phyloP scores from a whole-genome alignment of 2,329 filamentous ascomycete species.

The Cylindrodendrum hubeiense region DNA sequence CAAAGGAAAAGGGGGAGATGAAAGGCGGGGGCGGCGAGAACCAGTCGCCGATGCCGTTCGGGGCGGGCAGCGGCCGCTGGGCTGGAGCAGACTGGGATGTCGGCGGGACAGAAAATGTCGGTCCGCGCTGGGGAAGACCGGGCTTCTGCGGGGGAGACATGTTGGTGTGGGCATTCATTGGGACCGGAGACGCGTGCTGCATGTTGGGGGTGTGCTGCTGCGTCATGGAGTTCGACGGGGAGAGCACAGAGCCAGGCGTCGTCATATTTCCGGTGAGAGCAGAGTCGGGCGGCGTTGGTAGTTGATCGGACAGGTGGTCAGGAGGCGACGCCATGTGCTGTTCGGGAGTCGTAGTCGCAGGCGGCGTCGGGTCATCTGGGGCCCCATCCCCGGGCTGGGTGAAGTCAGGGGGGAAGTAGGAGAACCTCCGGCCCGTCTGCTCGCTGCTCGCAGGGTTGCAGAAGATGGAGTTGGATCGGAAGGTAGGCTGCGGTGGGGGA shows the following conservation, averaged over 20 bases:
- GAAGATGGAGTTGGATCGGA: slow-evolving; percentile 77
- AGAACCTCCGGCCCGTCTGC: slow-evolving; percentile 68
- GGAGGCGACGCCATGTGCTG: slow-evolving; percentile 44
- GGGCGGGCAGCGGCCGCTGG: slow-evolving; percentile 58
- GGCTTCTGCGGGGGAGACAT: slow-evolving; percentile 50
- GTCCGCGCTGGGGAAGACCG: slow-evolving; percentile 41
- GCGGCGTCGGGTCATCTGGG: slow-evolving; percentile 51
- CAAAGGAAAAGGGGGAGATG: slow-evolving; percentile 65
- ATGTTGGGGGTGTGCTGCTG: slow-evolving; percentile 47
- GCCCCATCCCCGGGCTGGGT: slow-evolving; percentile 48
- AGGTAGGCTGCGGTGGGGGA: slow-evolving; percentile 63
- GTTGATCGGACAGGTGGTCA: slow-evolving; percentile 48
- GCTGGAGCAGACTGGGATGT: slow-evolving; percentile 52
- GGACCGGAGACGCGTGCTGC: slow-evolving; percentile 45
- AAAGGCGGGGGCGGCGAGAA: slow-evolving; percentile 65
- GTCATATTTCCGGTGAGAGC: slow-evolving; percentile 47
- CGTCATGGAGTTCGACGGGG: slow-evolving; percentile 52
- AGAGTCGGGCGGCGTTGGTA: slow-evolving; percentile 61
- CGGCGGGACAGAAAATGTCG: slow-evolving; percentile 56
- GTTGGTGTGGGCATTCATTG: slow-evolving; percentile 42
- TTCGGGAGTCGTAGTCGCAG: slow-evolving; percentile 47
- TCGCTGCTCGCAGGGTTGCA: slow-evolving; percentile 68
- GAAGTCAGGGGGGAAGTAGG: slow-evolving; percentile 73
- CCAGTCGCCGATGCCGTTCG: slow-evolving; percentile 62
- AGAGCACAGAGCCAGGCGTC: slow-evolving; percentile 50